Base-by-base conservation (phyloP, 169 alveolate species). In the Cyclospora cayetanensis region DNA sequence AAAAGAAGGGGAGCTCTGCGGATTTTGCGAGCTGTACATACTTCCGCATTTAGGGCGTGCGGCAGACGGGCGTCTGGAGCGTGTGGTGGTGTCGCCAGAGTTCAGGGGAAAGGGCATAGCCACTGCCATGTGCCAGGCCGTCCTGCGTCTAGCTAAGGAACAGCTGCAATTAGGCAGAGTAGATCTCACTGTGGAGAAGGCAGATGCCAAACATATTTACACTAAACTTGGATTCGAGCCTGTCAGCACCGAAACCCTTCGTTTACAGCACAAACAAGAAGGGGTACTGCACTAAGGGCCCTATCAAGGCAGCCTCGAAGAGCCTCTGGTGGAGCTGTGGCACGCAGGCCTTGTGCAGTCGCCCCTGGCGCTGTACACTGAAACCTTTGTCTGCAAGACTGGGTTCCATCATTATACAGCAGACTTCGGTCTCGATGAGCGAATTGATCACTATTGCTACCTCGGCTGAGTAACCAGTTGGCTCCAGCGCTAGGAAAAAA, bases 151-250 rank as follows among this genome's bases (percentile, higher is more conserved):
- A 0, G 84, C 84, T 29, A 4, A 52, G 55, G 63, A 77, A 25
- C 50, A 39, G 29, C 79, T 42, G 43, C 22, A 31, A n/a, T 60
- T 70, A 11, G 93, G 93, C 15, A 35, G 90, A 41, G 18, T 74
- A 9, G 93, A 90, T 65, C 39, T 90, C 68, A 90, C 93, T 2
- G 93, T 90, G 34, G 93, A 90, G 25, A 90, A 77, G n/a, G 76
- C 55, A 7, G 89, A 74, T 15, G 93, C 93, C 5, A 35, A 41
- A 22, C 90, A 74, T 84, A 65, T 90, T 25, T 90, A 90, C 84
- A 60, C 74, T 4, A 52, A 60, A 65, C 79, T 82, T 35, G 90
- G 90, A 2, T 82, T 82, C 63, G 90, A 52, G 27, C 77, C 74
- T 37, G 90, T 82, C n/a, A 34, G 42, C 77, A 82, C 90, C 22